Base-by-base conservation (phyloP, 1,284 basidiomycete species). In the Leccinum fuscescens region DNA sequence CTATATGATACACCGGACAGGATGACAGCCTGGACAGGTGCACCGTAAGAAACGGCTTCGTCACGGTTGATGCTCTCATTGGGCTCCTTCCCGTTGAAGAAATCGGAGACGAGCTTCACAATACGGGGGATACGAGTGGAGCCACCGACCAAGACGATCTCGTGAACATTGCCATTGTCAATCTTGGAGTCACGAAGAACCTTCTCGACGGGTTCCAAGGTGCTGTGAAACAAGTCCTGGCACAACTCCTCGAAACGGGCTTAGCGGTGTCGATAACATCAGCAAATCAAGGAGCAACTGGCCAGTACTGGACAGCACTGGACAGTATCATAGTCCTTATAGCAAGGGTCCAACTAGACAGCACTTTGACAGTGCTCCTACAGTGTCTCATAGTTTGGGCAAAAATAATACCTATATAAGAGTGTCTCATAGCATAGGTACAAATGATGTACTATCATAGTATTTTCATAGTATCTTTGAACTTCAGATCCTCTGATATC, bases 21-120 rank as follows among this genome's bases (percentile, higher is more conserved):
- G 71, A 99, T 97, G 72, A 94, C 96, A 63, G 95, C 96, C 82
- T 99, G 97, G 71, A 99, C 96, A 66, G 97, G 95, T 67, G 96
- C 97, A 84, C 97, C 97, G 80, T 98, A 98, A 42, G 97, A 96
- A 67, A 99, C 96, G 64, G 97, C 97, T 82, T 99, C 97, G 72
- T 99, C 96, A 65, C 96, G 97, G 89, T 99, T 99, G 86, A 99
- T 99, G 77, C 86, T 90, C 83, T 93, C 93, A 85, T 93, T 93
- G 73, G 91, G 93, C 82, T 95, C 92, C 83, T 94, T 94, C 77
- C 96, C 95, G 77, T 94, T 94, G 88, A 98, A 99, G 86, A 94
- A 96, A 82, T 98, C 96, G 62, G 93, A 96, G 55, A 99, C 94
- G 75, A 98, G 91, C 83, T 97, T 96, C 79, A 96, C 90, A 74